phyloP scores from a whole-genome alignment of 805 yeast species.

The Cyberlindnera sargentensis region DNA sequence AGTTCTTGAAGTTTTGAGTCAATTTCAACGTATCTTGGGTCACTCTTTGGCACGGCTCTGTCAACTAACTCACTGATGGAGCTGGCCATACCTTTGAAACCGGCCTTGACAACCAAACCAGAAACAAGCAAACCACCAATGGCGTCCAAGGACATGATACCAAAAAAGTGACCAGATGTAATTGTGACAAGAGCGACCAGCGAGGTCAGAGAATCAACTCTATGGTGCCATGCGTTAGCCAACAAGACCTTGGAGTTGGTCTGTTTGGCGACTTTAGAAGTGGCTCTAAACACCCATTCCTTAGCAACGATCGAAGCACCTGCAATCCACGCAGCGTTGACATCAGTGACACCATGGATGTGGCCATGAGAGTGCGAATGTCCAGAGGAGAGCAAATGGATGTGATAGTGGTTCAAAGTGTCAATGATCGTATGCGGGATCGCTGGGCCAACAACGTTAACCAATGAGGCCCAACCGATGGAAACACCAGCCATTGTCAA shows the following conservation, averaged over 20 bases:
- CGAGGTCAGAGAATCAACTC: conserved; percentile 90
- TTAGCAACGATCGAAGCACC: conserved; percentile 80
- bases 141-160: conserved; percentile 82
- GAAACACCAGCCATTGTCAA: conserved; percentile 82
- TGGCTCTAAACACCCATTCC: conserved; percentile 81
- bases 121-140: conserved; percentile 90
- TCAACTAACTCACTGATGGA: conserved; percentile 78
- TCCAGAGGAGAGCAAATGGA: conserved; percentile 34
- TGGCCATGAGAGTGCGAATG: conserved; percentile 28
- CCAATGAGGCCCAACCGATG: conserved; percentile 80
- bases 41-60: conserved; percentile 47
- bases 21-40: conserved; percentile 40
- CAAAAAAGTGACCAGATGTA: conserved; percentile 72
- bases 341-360: conserved; percentile 43
- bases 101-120: conserved; percentile 74
- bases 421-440: conserved; percentile 59
- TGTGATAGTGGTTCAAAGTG: conserved; percentile 41
- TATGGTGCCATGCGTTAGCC: conserved; percentile 98
- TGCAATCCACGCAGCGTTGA: conserved; percentile 97
- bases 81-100: conserved; percentile 61
- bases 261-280: conserved; percentile 69
- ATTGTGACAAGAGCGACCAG: conserved; percentile 86
- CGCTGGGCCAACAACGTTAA: conserved; percentile 58
- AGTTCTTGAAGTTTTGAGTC: conserved; percentile 32
- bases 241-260: conserved; percentile 83